Base-by-base conservation (phyloP, 73 alveolate species). In the Paramecium sexaurelia region DNA sequence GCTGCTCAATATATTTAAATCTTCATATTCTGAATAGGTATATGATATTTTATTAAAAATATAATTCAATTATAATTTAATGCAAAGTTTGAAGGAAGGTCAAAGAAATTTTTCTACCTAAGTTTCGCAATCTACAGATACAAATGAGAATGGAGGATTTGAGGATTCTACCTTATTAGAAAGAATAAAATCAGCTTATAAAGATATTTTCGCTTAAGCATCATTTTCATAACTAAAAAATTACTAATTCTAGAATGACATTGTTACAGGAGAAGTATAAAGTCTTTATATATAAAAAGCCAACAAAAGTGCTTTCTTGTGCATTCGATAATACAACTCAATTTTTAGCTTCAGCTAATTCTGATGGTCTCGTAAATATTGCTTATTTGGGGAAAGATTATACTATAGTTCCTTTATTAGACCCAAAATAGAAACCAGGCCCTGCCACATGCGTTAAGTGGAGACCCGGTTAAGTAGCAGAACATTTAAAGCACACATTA, bases 371-470 rank as follows among this genome's bases (percentile, higher is more conserved):
- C 8, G 22, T 78, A 33, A 78, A 43, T 39, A 78, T 78, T 24
- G 55, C 55, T 41, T 78, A 41, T 26, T 43, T 26, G 32, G 40
- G 36, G 6, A 78, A 78, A 45, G 90, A 78, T 78, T 78, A 29
- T 36, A 41, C 41, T 6, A 40, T 39, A 5, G 90, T 45, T 20
- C 26, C 55, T 2, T 71, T 88, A 41, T 13, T 29, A 69, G 94
- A 88, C 35, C 69, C 87, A 13, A 88, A 56, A 41, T 75, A 37
- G 55, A 69, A 66, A 35, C 91, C 94, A 15, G 40, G 56, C 15
- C 94, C 94, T 8, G 94, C 84, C 0, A 88, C 94, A 19, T 88
- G 90, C 27, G 89, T 88, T 43, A 66, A 82, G 43, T 88, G 94
- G 94, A 68, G 94, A 43, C 94, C 94, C 27, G 32, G 73, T 41